Conservation (phyloP, 139 green algal species). For the Micromonas commoda region DNA sequence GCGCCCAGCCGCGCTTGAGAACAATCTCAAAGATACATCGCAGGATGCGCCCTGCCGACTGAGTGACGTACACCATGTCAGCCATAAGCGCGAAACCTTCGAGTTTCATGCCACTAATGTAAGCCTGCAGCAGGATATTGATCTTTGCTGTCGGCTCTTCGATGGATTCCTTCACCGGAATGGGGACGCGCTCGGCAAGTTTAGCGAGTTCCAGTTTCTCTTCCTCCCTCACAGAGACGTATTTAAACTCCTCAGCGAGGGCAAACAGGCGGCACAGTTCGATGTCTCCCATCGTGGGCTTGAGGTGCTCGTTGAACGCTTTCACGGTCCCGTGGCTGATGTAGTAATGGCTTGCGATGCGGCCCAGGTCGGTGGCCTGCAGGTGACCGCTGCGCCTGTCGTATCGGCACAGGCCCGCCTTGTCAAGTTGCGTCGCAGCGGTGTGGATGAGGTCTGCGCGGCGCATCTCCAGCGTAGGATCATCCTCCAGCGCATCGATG, state of each 20-base stretch:
- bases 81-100: constrained; percentile 82
- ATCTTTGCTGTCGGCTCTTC: constrained; percentile 96
- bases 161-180: constrained; percentile 94
- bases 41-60: constrained; percentile 83
- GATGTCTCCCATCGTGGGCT: constrained; percentile 95
- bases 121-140: constrained; percentile 93
- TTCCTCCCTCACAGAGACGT: constrained; percentile 88
- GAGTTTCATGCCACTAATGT: constrained; percentile 89
- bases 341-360: constrained; percentile 98
- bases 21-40: constrained; percentile 95
- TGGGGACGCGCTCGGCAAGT: constrained; percentile 93
- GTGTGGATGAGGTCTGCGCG: constrained; percentile 84
- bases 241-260: constrained; percentile 81
- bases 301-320: constrained; percentile 94
- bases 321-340: constrained; percentile 86
- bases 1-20: constrained; percentile 84
- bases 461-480: constrained; percentile 73
- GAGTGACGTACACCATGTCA: constrained; percentile 98
- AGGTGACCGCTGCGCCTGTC: constrained; percentile 66
- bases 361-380: constrained; percentile 76
- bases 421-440: constrained; percentile 74
- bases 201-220: constrained; percentile 98
- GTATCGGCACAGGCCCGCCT: constrained; percentile 82
- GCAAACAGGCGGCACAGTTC: constrained; percentile 93
- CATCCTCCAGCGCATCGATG: constrained; percentile 61